A percentile compares a stretch with the other conserved stretches of the same genome.
These are phyloP conservation scores for Laburnicola sp. DNA, from an alignment of 2,329 filamentous ascomycete species.

Conservation along the genomic window DNA sequence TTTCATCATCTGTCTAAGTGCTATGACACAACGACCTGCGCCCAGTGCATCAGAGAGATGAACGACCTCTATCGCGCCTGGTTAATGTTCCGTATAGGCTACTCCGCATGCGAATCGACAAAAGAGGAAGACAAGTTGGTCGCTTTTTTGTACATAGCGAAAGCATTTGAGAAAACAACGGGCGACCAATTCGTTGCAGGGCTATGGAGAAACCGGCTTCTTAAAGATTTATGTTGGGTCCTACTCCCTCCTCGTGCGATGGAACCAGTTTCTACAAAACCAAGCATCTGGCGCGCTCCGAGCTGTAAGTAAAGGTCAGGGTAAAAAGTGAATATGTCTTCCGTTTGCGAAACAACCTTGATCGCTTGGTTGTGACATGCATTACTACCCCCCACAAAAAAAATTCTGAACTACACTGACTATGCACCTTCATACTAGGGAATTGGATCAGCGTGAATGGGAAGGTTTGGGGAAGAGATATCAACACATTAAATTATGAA, in stretches of 20 bases:
- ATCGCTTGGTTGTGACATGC: too few relatives aligned
- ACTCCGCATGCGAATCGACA: slow-evolving; percentile 5
- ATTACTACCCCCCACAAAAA: too few relatives aligned
- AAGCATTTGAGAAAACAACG: neutral
- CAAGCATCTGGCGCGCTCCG: too few relatives aligned
- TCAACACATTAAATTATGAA: neutral
- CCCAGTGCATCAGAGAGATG: neutral
- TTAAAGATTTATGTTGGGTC: slow-evolving; percentile 8
- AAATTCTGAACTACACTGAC: too few relatives aligned
- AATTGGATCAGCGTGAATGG: neutral
- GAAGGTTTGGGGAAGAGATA: neutral
- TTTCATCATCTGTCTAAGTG: neutral
- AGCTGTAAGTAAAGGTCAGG: too few relatives aligned
- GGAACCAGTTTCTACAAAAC: neutral
- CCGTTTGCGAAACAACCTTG: too few relatives aligned
- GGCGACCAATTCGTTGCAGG: slow-evolving; percentile 12
- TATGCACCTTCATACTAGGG: neutral
- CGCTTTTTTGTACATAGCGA: slow-evolving; percentile 2
- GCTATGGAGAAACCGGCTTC: slow-evolving; percentile 3
- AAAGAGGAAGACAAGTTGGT: slow-evolving; percentile 14
- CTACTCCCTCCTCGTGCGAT: neutral
- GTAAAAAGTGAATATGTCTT: too few relatives aligned
- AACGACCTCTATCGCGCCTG: neutral
- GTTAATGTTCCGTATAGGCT: neutral
- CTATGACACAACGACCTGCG: neutral